These are phyloP conservation scores for Dendrobium officinale DNA, from an alignment of 106 monocot species.

Conservation along the genomic window DNA sequence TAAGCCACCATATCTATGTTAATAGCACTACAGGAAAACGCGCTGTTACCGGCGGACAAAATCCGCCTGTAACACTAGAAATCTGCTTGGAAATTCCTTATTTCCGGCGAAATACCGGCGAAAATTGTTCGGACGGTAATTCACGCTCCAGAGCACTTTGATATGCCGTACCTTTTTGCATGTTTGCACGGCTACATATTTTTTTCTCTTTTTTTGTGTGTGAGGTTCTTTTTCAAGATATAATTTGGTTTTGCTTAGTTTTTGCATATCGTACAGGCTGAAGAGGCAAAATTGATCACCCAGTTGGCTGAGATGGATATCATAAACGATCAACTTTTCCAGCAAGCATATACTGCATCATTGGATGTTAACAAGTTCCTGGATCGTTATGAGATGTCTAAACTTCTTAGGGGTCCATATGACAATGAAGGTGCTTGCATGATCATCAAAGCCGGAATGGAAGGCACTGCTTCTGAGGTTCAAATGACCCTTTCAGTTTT, in stretches of 20 bases:
- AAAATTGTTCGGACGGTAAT: too few relatives aligned
- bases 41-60: too few relatives aligned
- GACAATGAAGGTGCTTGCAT: slow-evolving; percentile 83
- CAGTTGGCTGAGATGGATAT: slow-evolving; percentile 68
- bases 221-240: background rate
- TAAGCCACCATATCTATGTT: background rate
- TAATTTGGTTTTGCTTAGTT: background rate
- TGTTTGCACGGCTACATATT: too few relatives aligned
- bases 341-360: slow-evolving; percentile 61
- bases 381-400: slow-evolving; percentile 60
- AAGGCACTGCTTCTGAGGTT: slow-evolving; percentile 57
- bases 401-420: slow-evolving; percentile 58
- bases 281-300: slow-evolving; percentile 76
- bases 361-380: slow-evolving; percentile 54
- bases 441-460: slow-evolving; percentile 44
- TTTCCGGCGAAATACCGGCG: too few relatives aligned
- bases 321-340: slow-evolving; percentile 65
- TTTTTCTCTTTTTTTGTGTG: background rate
- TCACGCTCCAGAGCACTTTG: too few relatives aligned
- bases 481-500: background rate
- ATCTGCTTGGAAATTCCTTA: too few relatives aligned
- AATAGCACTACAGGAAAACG: too few relatives aligned
- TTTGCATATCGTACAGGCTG: slow-evolving; percentile 35
- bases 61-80: too few relatives aligned
- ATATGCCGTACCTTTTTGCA: background rate